Base-by-base conservation (phyloP, 495 filamentous ascomycete genomes). In the Penicillium cosmopolitanum region DNA sequence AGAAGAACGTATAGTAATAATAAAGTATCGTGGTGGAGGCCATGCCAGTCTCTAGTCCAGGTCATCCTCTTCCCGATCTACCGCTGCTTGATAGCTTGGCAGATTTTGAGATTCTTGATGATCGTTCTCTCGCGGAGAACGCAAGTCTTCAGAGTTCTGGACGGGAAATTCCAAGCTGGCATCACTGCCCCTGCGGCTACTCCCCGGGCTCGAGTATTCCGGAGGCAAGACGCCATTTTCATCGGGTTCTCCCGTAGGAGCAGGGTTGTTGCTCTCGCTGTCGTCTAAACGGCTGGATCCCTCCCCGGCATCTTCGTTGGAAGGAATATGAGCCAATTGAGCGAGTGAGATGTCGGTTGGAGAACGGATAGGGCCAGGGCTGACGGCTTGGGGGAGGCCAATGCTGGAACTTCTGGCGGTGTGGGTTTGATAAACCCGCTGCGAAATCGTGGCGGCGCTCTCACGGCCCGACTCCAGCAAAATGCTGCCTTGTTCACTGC, bases 311-410 rank as follows among this genome's bases (percentile, higher is more conserved):
- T 90, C 87, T 57, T 93, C 90, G 50, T 90, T 79, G 3, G 89
- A 85, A 48, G 87, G 83, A 28, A 90, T 84, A 51, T 89, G 91
- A 35, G 87, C 83, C 35, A 89, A 74, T 65, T 85, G 84, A 10
- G 95, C 92, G 25, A 98, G 85, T 5, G 93, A 97, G 57, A 98
- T 98, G 68, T 98, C 95, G 25, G 94, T 97, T n/a, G 95, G 93
- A 62, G 89, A 93, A 53, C 95, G 86, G 44, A 91, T 81, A 2
- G 95, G 95, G 1, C 96, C 95, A 4, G 95, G 96, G 65, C 92
- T 96, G 31, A 87, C 87, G 0, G 94, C 89, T 28, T 86, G 83
- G 10, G 85, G 77, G 50, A 89, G 77, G 55, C 89, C 79, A 55
- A 86, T 81, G 58, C 86, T 79, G n/a, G 77, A 76, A 18, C 71